A percentile compares a stretch with the other conserved stretches of the same genome.
These are phyloP conservation scores for Cryomyces antarcticus DNA, from an alignment of 495 filamentous ascomycete genomes.

Conservation along the genomic window DNA sequence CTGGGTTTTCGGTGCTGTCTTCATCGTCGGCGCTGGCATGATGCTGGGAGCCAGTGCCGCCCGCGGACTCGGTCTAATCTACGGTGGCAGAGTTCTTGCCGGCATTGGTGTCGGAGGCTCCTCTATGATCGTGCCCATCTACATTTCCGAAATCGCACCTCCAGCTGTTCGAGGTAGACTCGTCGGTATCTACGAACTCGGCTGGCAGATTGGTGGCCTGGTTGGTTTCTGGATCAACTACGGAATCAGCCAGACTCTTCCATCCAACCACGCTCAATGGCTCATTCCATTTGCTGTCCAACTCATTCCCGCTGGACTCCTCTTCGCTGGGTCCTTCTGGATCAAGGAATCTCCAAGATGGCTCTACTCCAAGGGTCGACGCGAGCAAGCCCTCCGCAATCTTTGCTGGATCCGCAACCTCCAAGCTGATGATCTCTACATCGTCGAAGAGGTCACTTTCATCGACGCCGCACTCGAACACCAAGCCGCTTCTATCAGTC, in stretches of 20 bases:
- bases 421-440: conserved; percentile 35
- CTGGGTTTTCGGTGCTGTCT: conserved; percentile 30
- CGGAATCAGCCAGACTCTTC: conserved; percentile 26
- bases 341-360: conserved; percentile 43
- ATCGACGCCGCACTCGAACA: conserved; percentile 40
- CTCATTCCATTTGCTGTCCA: conserved; percentile 36
- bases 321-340: conserved; percentile 27
- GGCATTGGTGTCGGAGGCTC: conserved; percentile 31
- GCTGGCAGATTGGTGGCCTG: conserved; percentile 52
- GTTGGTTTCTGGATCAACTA: conserved; percentile 59
- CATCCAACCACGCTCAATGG: conserved; percentile 28
- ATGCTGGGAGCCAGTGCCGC: conserved; percentile 37
- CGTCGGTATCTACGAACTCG: conserved; percentile 48
- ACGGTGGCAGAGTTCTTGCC: conserved; percentile 32
- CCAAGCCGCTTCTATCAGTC: conserved; percentile 31
- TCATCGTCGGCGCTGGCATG: conserved; percentile 42
- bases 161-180: conserved; percentile 33
- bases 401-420: conserved; percentile 47
- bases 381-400: conserved; percentile 34
- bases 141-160: conserved; percentile 35
- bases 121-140: conserved; percentile 34
- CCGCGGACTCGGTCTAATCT: conserved; percentile 39
- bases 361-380: conserved; percentile 34
- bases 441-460: conserved; percentile 40
- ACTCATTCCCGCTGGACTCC: conserved; percentile 30